Percentiles rank a stretch among this genome's conserved stretches.
phyloP scores from a whole-genome alignment of 2,329 filamentous ascomycete genomes.

The Podosphaera xanthii region DNA sequence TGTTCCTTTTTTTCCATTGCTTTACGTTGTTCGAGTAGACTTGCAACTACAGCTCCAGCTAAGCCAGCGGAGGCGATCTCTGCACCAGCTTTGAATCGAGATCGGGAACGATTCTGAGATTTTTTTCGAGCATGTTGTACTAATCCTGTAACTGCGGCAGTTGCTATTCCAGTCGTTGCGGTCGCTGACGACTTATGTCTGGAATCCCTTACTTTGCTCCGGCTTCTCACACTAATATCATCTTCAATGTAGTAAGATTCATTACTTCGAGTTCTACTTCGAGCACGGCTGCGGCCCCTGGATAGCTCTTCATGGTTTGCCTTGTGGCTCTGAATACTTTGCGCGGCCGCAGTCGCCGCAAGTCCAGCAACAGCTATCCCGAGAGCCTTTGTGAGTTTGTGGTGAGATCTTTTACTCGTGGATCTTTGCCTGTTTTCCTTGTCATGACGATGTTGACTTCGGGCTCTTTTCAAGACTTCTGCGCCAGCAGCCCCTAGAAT shows the following conservation, averaged over 20 bases:
- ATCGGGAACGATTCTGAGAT: slow-evolving; percentile 23
- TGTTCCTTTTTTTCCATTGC: slow-evolving; percentile 24
- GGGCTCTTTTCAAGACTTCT: slow-evolving; percentile 34
- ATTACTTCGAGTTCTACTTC: slow-evolving; percentile 23
- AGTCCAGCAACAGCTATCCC: slow-evolving; percentile 40
- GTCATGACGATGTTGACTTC: slow-evolving; percentile 31
- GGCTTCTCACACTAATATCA: slow-evolving; percentile 20
- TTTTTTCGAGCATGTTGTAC: slow-evolving; percentile 33
- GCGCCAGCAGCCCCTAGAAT: slow-evolving; percentile 39
- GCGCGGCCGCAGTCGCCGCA: slow-evolving; percentile 40
- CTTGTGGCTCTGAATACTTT: slow-evolving; percentile 38
- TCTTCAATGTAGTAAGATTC: slow-evolving; percentile 8
- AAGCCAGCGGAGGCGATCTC: slow-evolving; percentile 37
- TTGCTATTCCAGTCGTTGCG: slow-evolving; percentile 21
- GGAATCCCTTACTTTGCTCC: slow-evolving; percentile 23
- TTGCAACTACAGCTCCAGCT: slow-evolving; percentile 35
- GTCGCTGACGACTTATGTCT: slow-evolving; percentile 10
- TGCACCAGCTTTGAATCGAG: slow-evolving; percentile 25
- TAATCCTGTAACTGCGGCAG: slow-evolving; percentile 33
- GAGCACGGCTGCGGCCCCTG: slow-evolving; percentile 28
- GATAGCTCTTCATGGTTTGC: slow-evolving; percentile 33
- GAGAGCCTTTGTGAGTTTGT: slow-evolving; percentile 34
- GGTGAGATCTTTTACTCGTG: slow-evolving; percentile 18
- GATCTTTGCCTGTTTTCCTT: slow-evolving; percentile 18
- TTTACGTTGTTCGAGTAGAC: slow-evolving; percentile 35